These are phyloP conservation scores for Hemerocallis citrina DNA, from an alignment of 106 monocot species.

Conservation along the genomic window DNA sequence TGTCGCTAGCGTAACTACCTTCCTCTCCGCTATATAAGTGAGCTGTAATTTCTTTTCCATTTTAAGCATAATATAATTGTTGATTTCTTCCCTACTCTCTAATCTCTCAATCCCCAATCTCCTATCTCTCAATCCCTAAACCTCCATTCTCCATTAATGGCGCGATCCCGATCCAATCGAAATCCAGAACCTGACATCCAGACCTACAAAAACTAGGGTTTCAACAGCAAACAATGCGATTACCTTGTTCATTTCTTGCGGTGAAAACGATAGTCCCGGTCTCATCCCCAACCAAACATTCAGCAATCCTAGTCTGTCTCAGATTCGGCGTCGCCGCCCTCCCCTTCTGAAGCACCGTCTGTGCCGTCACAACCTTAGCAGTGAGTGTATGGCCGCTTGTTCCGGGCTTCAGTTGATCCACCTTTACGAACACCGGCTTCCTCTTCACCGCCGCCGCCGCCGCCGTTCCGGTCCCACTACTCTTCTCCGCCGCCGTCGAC, in stretches of 20 bases:
- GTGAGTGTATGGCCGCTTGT: constrained; percentile 40
- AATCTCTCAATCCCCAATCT: no score
- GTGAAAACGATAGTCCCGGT: constrained; percentile 48
- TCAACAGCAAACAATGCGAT: not conserved
- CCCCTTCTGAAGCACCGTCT: constrained; percentile 26
- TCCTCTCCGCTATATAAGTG: no score
- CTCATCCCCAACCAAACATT: constrained; percentile 53
- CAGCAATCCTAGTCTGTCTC: constrained; percentile 39
- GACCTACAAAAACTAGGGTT: not conserved
- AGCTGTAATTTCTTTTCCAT: no score
- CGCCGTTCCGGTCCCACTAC: constrained; percentile 1
- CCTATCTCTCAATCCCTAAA: no score
- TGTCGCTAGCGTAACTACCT: no score
- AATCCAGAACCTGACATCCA: no score
- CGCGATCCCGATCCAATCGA: no score
- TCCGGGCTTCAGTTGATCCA: constrained; percentile 42
- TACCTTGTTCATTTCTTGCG: constrained; percentile 53
- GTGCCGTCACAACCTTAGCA: constrained; percentile 41
- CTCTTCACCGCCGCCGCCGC: constrained; percentile 20
- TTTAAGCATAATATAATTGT: no score
- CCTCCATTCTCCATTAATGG: no score
- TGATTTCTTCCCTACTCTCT: no score
- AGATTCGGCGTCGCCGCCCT: constrained; percentile 15
- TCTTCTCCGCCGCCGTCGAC: not conserved
- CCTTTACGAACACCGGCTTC: constrained; percentile 50